Evolutionary conservation across 495 filamentous ascomycete species (phyloP), one percentile per base, ranked within the genome.

Genomic region (Penicillium simplicissimum): DNA sequence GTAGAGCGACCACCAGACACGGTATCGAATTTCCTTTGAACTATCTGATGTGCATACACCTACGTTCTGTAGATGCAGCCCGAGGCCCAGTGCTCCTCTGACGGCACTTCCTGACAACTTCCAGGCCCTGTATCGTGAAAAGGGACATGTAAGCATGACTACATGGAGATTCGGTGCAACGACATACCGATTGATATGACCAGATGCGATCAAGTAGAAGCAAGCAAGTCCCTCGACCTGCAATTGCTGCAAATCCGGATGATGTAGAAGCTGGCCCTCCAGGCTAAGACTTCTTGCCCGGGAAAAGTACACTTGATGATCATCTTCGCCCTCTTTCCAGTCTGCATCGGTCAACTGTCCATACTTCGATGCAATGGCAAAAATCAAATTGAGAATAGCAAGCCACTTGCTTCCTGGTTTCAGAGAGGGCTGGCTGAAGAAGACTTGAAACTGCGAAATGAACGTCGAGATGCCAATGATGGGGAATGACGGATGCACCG

Each of bases 1-100:
- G 59, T 84, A 84, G 15, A 88, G 55, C 9, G 85, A 79, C 79
- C 83, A 87, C 86, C 86, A 89, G 21, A 87, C 76, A 4, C 84
- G 82, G 52, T 82, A 80, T 40, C 85, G 76, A 33, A 82, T 77
- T 58, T 87, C 84, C 56, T 82, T 84, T 31, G 84, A 81, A 19
- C 71, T 73, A 57, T 83, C 77, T 17, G 77, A 71, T 13, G 84
- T 75, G 21, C 74, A 73, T 5, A 67, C 64, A 21, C 79, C 82
- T 8, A 83, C 74, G 61, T 84, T 87, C 40, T 79, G 80, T 36
- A 88, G 69, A 67, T 89, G 84, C 38, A 90, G 66, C 6, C 86
- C 86, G n/a, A 89, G 75, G 10, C 81, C 78, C 56, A 86, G 72
- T 0, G 84, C 84, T 48, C 81, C 76, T 36, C 86, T 78, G 35